Evolutionary conservation across 176 grass and related monocot genomes (phyloP), one percentile per base, ranked within the genome.

Genomic region (Oryza officinalis): DNA sequence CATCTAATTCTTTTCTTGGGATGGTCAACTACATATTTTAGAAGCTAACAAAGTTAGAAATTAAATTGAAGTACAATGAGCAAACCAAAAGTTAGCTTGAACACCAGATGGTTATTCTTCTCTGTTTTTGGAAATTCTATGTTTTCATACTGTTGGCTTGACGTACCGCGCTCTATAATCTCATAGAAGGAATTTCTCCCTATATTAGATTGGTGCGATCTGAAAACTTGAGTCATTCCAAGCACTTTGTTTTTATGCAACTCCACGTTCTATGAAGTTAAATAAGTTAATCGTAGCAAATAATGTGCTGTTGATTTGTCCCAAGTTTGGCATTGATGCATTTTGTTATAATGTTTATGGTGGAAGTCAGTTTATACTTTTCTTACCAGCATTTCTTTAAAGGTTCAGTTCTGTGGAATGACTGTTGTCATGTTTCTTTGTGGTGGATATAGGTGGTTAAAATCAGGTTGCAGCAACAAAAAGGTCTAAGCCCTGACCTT

Each of bases 381-480:
- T 78, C 30, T 11, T 27, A 38, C 57, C 60, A 13, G 38, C 14
- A 23, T 79, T 67, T 44, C 6, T 49, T 74, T 28, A 8, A 79
- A 69, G 10, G 37, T 38, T 69, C 22, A 32, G 49, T 2, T 45
- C 10, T 31, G 5, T 38, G 1, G 17, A 38, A 27, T 12, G 11
- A 74, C n/a, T 49, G 30, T 18, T 74, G 17, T 90, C 22, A 50
- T 57, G 40, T 87, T 87, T 76, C 0, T 71, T 57, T 43, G 13
- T 40, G 67, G 7, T 83, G 37, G 37, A 80, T 80, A 33, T 85
- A 96, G 96, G 91, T 94, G 25, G 96, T 96, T 47, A 96, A 98
- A 71, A 98, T 98, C 45, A 92, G 93, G 83, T 79, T 96, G 10
- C 93, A 96, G 47, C 93, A 98, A 75, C 96, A 96, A 71, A 98